Evolutionary conservation across 2,329 filamentous ascomycete species (phyloP).

Genomic region (Paraphoma chrysanthemicola): DNA sequence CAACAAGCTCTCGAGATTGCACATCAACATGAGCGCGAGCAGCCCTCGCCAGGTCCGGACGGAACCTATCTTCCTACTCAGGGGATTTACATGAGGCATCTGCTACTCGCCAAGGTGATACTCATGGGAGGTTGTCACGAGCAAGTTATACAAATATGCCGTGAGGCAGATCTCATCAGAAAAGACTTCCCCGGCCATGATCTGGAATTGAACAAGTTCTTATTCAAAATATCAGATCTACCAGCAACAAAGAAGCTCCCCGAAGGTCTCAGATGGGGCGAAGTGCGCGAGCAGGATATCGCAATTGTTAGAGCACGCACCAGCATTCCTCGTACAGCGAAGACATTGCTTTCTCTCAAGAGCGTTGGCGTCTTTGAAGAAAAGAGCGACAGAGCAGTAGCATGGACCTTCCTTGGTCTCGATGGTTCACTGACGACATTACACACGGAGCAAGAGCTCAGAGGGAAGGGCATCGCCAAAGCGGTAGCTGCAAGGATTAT

Average conservation of each 20-base stretch:
- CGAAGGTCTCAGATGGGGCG: constrained; percentile 63
- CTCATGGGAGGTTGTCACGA: constrained; percentile 54
- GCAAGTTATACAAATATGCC: constrained; percentile 29
- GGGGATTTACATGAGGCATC: constrained; percentile 40
- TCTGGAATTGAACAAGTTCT: constrained; percentile 60
- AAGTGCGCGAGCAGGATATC: constrained; percentile 61
- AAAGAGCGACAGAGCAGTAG: constrained; percentile 59
- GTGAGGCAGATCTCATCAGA: constrained; percentile 29
- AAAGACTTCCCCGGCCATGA: constrained; percentile 39
- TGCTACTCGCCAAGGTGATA: constrained; percentile 47
- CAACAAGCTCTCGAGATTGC: constrained; percentile 31
- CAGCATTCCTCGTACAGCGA: constrained; percentile 62
- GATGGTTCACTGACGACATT: constrained; percentile 69
- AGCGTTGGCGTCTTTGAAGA: constrained; percentile 51
- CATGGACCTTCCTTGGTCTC: constrained; percentile 70
- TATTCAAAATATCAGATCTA: constrained; percentile 59
- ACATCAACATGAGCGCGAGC: constrained; percentile 34
- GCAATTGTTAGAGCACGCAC: constrained; percentile 57
- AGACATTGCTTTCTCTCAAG: constrained; percentile 51
- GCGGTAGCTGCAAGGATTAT: constrained; percentile 66
- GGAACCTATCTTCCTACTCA: constrained; percentile 23
- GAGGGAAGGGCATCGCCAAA: constrained; percentile 70
- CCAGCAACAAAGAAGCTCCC: constrained; percentile 52
- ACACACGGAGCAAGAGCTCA: constrained; percentile 66
- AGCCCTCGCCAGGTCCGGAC: constrained; percentile 27